Base-by-base conservation (phyloP, 805 yeast species). In the Blastobotrys mokoenaii region DNA sequence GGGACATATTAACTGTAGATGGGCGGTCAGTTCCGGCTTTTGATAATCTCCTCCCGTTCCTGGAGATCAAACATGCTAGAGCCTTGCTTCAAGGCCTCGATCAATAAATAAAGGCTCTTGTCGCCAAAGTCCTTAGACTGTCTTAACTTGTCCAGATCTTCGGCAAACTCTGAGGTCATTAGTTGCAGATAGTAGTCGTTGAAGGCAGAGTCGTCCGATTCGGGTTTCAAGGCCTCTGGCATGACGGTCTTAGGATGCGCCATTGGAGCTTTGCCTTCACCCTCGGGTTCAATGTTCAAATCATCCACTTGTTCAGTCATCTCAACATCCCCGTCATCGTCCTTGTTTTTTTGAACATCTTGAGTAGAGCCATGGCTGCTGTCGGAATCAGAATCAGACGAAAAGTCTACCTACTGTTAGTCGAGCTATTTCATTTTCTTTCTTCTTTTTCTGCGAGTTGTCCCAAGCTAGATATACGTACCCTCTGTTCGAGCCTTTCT, bases 91-190 rank as follows among this genome's bases (percentile, higher is more conserved):
- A 67, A 56, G 1, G 67, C 68, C 14, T 59, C 55, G 27, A 65
- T 58, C 15, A 66, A 53, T 43, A 61, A 52, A 15, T 53, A 52
- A 30, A 67, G 49, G 3, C 65, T 56, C n/a, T 60, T 57, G 8
- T 52, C 51, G 12, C 53, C 53, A 48, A 77, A 72, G 14, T 67
- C 68, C 8, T 74, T 61, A 45, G 75, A 69, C 45, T 60, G 59
- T 15, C 73, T 74, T 45, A 68, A 62, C 18, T 67, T 54, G 9
- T 56, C 62, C 22, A 67, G 60, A 36, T 70, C 69, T 15, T 66
- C 66, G 52, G 79, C 72, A 49, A 76, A 67, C 53, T 71, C 72
- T 10, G 73, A 64, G 43, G 76, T 74, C 32, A 66, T 60, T 22
- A 69, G 63, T 11, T 57, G 51, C 33, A 76, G 68, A 58, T 73